phyloP scores from a whole-genome alignment of 108 stramenopile genomes.

The Nitzschia putrida region DNA sequence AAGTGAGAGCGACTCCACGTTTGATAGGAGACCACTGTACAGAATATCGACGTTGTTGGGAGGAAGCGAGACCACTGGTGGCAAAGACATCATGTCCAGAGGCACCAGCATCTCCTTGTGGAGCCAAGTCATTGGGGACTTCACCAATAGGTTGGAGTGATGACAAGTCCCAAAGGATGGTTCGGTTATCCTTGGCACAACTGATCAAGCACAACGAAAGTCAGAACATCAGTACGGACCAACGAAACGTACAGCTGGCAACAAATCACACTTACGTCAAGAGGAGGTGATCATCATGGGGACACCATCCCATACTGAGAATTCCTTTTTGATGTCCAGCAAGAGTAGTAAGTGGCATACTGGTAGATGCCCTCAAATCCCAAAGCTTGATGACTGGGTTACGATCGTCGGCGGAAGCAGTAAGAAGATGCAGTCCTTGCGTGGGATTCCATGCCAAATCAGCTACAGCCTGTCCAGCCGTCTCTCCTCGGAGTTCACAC shows the following conservation, averaged over 20 bases:
- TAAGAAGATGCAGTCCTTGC: conserved; percentile 92
- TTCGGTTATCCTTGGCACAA: conserved; percentile 94
- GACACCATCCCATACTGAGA: conserved; percentile 94
- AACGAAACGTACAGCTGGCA: background rate
- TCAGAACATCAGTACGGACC: background rate
- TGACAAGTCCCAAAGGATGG: conserved; percentile 95
- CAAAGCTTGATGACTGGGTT: conserved; percentile 92
- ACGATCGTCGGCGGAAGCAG: conserved; percentile 87
- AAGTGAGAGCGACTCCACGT: conserved; percentile 88
- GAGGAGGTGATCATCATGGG: conserved; percentile 84
- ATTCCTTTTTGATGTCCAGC: conserved; percentile 90
- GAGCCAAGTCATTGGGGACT: conserved; percentile 62
- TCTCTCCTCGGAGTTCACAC: conserved; percentile 85
- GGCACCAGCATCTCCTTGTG: conserved; percentile 13
- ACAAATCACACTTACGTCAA: conserved; percentile 45
- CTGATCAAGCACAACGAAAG: conserved; percentile 17
- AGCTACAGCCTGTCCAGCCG: conserved; percentile 58
- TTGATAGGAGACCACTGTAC: conserved; percentile 90
- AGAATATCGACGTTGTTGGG: conserved; percentile 77
- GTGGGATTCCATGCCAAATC: conserved; percentile 95
- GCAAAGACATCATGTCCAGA: conserved; percentile 47
- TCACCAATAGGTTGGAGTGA: conserved; percentile 86
- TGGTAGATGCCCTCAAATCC: conserved; percentile 92
- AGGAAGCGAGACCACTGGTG: conserved; percentile 59
- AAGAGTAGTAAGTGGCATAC: conserved; percentile 89